phyloP scores from a whole-genome alignment of 2,329 filamentous ascomycete species.

The Penicillium concentricum region DNA sequence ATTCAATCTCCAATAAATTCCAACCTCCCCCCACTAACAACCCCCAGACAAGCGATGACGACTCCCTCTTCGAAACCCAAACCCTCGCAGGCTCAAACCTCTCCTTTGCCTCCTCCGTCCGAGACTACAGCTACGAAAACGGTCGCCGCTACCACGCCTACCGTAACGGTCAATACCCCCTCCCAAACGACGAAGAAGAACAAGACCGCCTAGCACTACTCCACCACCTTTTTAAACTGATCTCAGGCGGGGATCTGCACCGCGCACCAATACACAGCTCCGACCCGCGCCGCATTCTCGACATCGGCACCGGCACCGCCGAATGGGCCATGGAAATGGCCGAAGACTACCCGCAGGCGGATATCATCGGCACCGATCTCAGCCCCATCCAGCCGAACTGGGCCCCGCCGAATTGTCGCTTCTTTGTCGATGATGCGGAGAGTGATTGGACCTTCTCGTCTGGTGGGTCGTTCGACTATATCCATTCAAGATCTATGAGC shows the following conservation, averaged over 20 bases:
- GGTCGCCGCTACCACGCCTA: conserved; percentile 47
- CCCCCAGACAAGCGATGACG: conserved; percentile 36
- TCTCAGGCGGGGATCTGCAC: conserved; percentile 38
- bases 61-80: conserved; percentile 32
- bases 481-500: conserved; percentile 38
- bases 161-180: conserved; percentile 42
- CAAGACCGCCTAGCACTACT: conserved; percentile 43
- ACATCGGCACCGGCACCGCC: conserved; percentile 36
- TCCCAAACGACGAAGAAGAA: conserved; percentile 47
- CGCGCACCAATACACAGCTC: conserved; percentile 35
- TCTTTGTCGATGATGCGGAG: conserved; percentile 48
- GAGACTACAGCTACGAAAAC: conserved; percentile 42
- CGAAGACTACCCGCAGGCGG: conserved; percentile 35
- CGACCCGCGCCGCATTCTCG: conserved; percentile 28
- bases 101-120: conserved; percentile 40
- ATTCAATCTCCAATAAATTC: background rate
- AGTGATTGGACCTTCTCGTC: conserved; percentile 42
- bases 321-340: conserved; percentile 47
- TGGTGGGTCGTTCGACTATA: conserved; percentile 40
- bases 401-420: conserved; percentile 52
- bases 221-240: conserved; percentile 41
- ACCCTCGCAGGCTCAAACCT: conserved; percentile 42
- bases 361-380: conserved; percentile 38
- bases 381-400: conserved; percentile 38
- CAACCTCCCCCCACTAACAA: conserved; percentile 5